These are phyloP conservation scores for Cymodocea nodosa DNA, from an alignment of 116 monocot species.

Conservation along the genomic window DNA sequence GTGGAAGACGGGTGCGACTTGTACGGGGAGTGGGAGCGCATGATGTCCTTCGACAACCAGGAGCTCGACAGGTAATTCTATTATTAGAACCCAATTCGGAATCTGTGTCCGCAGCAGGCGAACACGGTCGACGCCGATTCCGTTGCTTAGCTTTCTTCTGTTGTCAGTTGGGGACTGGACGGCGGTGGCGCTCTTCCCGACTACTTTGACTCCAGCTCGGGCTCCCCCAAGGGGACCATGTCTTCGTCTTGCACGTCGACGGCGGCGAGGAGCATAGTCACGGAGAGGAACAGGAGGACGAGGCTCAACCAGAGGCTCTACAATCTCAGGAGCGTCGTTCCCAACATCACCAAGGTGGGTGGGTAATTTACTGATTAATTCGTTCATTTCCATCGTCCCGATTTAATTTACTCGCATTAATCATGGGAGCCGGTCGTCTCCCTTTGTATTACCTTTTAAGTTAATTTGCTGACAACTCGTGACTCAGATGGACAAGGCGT, in stretches of 20 bases:
- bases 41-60: conserved; percentile 28
- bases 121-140: not conserved
- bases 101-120: no score
- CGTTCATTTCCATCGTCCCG: not conserved
- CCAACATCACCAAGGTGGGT: conserved; percentile 87
- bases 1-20: conserved; percentile 17
- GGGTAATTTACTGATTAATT: not conserved
- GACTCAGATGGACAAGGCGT: conserved; percentile 69
- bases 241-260: conserved; percentile 11
- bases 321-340: conserved; percentile 74
- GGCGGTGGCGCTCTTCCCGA: conserved; percentile 17
- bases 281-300: conserved; percentile 57
- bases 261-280: conserved; percentile 53
- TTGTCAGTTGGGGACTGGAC: conserved; percentile 33
- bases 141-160: no score
- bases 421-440: no score
- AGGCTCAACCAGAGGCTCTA: conserved; percentile 76
- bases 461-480: not conserved
- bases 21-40: conserved; percentile 62
- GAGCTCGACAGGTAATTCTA: conserved; percentile 29
- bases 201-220: conserved; percentile 49
- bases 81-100: not conserved
- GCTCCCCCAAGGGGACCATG: conserved; percentile 28
- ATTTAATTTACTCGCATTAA: no score
- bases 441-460: no score